Percentiles rank a stretch among this genome's conserved stretches.
phyloP scores from a whole-genome alignment of 768 basidiomycete species.

The Tricholoma saponaceum region DNA sequence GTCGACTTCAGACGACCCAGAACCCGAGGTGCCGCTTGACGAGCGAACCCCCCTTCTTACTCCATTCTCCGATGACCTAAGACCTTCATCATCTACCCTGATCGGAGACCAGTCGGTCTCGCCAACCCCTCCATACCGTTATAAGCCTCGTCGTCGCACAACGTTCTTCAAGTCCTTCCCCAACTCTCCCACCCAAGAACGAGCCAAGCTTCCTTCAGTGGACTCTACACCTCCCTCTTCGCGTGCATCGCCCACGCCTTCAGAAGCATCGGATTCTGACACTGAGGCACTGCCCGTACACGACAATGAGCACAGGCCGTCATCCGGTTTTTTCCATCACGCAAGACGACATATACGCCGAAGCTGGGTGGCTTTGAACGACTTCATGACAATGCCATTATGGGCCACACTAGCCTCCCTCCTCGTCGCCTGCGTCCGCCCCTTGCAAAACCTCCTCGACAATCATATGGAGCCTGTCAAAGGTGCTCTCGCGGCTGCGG shows the following conservation, averaged over 20 bases:
- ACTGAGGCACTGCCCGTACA: slow-evolving; percentile 5
- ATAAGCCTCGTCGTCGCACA: slow-evolving; percentile 9
- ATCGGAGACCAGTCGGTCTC: background rate
- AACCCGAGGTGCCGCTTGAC: background rate
- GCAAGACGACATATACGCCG: slow-evolving; percentile 20
- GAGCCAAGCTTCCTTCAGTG: background rate
- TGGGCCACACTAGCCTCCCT: slow-evolving; percentile 76
- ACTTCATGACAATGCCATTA: slow-evolving; percentile 88
- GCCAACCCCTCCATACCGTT: background rate
- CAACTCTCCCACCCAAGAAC: slow-evolving; percentile 13
- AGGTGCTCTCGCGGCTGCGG: slow-evolving; percentile 61
- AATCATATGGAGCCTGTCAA: slow-evolving; percentile 61
- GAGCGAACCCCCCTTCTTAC: slow-evolving; percentile 7
- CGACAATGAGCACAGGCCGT: slow-evolving; percentile 3
- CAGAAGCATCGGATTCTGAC: slow-evolving; percentile 16
- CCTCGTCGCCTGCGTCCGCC: slow-evolving; percentile 70
- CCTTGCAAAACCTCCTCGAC: slow-evolving; percentile 70
- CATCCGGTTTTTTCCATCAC: slow-evolving; percentile 16
- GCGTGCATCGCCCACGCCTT: background rate
- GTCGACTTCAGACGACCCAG: slow-evolving; percentile 11
- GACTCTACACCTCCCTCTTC: slow-evolving; percentile 5
- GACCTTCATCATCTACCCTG: background rate
- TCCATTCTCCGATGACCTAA: slow-evolving; percentile 1
- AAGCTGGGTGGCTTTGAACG: slow-evolving; percentile 42
- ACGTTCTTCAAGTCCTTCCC: slow-evolving; percentile 19